Conservation (phyloP, 371 early-diverging fungal species). For the Rhizopus arrhizus region DNA sequence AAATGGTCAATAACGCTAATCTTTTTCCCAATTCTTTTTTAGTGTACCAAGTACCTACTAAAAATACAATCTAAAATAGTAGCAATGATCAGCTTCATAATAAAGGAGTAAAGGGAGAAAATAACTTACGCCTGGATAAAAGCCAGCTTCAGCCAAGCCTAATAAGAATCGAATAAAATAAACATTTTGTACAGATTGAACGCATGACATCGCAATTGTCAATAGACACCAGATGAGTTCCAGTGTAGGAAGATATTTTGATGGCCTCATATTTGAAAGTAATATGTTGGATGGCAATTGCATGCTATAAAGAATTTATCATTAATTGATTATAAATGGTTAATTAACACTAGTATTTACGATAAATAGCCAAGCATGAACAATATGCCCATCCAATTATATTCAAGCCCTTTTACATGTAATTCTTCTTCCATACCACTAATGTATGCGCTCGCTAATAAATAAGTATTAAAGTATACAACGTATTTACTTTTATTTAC, state of each 20-base stretch:
- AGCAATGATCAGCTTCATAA: no score
- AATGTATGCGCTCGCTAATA: conserved; percentile 48
- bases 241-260: conserved; percentile 53
- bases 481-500: conserved; percentile 44
- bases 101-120: conserved; percentile 13
- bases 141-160: conserved; percentile 67
- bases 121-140: conserved; percentile 52
- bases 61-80: conserved; percentile 39
- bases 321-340: background rate
- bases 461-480: conserved; percentile 18
- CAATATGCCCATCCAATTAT: conserved; percentile 50
- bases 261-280: conserved; percentile 55
- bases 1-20: conserved; percentile 43
- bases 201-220: conserved; percentile 63
- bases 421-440: conserved; percentile 59
- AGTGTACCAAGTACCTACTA: conserved; percentile 56
- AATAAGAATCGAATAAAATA: conserved; percentile 57
- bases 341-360: conserved; percentile 24
- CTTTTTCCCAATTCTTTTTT: conserved; percentile 48
- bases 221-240: conserved; percentile 59
- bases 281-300: conserved; percentile 66
- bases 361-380: conserved; percentile 48
- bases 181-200: conserved; percentile 47
- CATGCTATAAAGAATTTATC: conserved; percentile 36
- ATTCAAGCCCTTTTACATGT: conserved; percentile 37